These are phyloP conservation scores for Didymella segeticola DNA, from an alignment of 2,329 filamentous ascomycete genomes.

Conservation along the genomic window DNA sequence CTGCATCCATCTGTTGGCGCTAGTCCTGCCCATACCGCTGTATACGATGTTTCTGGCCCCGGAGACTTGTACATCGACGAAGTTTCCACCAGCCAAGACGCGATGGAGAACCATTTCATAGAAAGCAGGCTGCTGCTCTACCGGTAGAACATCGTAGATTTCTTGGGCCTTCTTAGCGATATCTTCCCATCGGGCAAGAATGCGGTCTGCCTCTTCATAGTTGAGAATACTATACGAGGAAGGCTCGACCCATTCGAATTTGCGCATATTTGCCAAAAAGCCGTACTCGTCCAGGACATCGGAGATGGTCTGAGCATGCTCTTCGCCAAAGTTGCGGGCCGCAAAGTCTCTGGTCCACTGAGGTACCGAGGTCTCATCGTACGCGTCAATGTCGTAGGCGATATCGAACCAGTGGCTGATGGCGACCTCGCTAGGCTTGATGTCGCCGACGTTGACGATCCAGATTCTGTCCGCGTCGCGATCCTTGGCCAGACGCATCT, in stretches of 20 bases:
- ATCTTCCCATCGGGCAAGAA: constrained; percentile 62
- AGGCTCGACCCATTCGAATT: constrained; percentile 68
- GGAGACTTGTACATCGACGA: constrained; percentile 57
- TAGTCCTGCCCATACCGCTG: constrained; percentile 47
- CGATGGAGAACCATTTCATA: constrained; percentile 70
- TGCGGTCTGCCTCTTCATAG: constrained; percentile 68
- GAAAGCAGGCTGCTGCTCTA: constrained; percentile 62
- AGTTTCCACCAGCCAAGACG: constrained; percentile 63
- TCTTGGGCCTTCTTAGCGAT: constrained; percentile 62
- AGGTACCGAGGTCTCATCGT: constrained; percentile 62
- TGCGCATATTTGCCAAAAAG: constrained; percentile 63
- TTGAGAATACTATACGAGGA: constrained; percentile 67
- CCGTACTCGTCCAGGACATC: constrained; percentile 63
- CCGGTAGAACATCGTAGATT: constrained; percentile 62
- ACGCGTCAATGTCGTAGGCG: constrained; percentile 67
- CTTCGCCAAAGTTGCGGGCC: constrained; percentile 62
- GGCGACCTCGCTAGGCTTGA: constrained; percentile 70
- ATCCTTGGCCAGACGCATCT: constrained; percentile 68
- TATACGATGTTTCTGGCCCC: constrained; percentile 48
- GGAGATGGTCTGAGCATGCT: constrained; percentile 57
- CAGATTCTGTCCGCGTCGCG: constrained; percentile 67
- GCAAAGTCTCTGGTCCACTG: constrained; percentile 66
- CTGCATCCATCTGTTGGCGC: constrained; percentile 48
- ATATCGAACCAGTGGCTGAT: constrained; percentile 73
- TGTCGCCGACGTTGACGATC: constrained; percentile 72